A percentile compares a stretch with the other conserved stretches of the same genome.
Conservation (phyloP, 1,284 basidiomycete genomes). For the Paramarasmius palmivorus region DNA sequence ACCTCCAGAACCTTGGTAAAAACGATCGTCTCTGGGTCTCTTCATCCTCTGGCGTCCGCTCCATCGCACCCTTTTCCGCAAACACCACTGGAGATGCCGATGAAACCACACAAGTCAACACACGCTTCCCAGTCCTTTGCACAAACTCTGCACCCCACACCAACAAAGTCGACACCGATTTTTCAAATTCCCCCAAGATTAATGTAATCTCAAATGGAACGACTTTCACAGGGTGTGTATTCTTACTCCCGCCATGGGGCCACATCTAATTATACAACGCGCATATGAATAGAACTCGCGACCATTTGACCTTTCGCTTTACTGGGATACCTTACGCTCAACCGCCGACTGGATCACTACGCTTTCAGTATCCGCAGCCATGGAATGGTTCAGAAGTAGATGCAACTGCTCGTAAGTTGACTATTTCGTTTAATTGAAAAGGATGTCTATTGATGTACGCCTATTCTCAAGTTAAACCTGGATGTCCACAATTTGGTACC, state of each 20-base stretch:
- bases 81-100: not conserved
- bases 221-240: constrained; percentile 14
- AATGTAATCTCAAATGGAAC: constrained; percentile 15
- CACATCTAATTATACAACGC: not conserved
- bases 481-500: constrained; percentile 12
- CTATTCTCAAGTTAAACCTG: constrained; percentile 3
- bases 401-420: constrained; percentile 18
- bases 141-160: constrained; percentile 22
- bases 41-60: not conserved
- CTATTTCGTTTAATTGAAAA: not conserved
- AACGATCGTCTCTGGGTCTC: too few relatives aligned
- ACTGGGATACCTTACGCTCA: constrained; percentile 24
- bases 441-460: not conserved
- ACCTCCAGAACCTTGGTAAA: too few relatives aligned
- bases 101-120: too few relatives aligned
- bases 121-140: constrained; percentile 19
- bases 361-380: constrained; percentile 20
- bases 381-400: constrained; percentile 17
- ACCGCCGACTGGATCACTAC: constrained; percentile 20
- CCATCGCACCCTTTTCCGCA: not conserved
- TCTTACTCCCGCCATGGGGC: not conserved
- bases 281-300: constrained; percentile 13
- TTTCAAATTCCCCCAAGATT: constrained; percentile 16
- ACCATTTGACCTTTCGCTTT: constrained; percentile 22
- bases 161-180: constrained; percentile 21